Base-by-base conservation (phyloP, 768 basidiomycete species). In the Amanita subjunquillea region DNA sequence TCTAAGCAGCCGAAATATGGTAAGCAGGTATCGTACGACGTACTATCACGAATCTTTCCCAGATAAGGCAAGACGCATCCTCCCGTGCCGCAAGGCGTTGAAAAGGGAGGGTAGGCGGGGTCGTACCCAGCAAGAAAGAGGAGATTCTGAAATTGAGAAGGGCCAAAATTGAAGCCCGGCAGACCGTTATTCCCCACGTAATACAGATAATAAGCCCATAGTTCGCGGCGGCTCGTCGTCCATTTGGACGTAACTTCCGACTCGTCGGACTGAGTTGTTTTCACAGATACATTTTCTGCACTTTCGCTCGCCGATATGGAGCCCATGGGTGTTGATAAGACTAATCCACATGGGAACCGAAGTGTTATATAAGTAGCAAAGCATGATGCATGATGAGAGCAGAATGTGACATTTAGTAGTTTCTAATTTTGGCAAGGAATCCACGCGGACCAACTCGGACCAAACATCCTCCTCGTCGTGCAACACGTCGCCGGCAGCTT, bases 71-170 rank as follows among this genome's bases (percentile, higher is more conserved):
- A 68, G 3, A 86, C 83, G 52, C 85, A 87, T 13, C 69, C 73
- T 27, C 77, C 74, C 13, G 62, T 67, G 4, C 68, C 67, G 55
- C 84, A 87, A 1, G 79, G 66, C 2, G 66, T 65, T 3, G 72
- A 63, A 52, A 80, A 83, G 2, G 82, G 78, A 4, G 75, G 71
- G 29, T 75, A 62, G n/a, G 70, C 69, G 7, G 83, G 83, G 61
- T 87, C 82, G 53, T 84, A 85, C 3, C 84, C 83, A n/a, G 84
- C 83, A 9, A 83, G 70, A 59, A 76, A 86, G 30, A 87, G 73
- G 48, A 85, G 65, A 61, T 86, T 86, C 62, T 86, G 83, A 63
- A 86, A 86, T 58, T 85, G 83, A 7, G 82, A 83, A 0, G 84
- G 85, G 4, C 82, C 84, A 62, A 82, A 83, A 58, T 83, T 84